Percentiles rank a stretch among this genome's conserved stretches.
Evolutionary conservation across 345 rosid species (phyloP).

Genomic region (Lagerstroemia speciosa): DNA sequence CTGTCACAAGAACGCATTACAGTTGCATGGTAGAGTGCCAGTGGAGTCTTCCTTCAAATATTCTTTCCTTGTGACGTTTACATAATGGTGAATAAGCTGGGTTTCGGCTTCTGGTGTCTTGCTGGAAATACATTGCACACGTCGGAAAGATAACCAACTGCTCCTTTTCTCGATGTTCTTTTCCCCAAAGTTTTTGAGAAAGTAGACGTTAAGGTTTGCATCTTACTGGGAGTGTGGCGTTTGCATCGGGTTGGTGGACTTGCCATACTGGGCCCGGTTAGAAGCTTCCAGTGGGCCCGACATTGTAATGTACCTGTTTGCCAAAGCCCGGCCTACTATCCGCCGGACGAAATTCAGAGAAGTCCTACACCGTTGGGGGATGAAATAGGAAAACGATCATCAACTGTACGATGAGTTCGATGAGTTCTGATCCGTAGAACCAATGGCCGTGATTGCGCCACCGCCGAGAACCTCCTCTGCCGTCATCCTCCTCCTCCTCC

Average conservation of each 20-base stretch:
- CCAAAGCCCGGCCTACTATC: not conserved
- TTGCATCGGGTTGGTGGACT: too few relatives aligned
- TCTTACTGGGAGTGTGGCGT: too few relatives aligned
- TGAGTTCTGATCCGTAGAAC: not conserved
- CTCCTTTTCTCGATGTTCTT: too few relatives aligned
- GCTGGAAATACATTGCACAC: too few relatives aligned
- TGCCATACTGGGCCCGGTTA: too few relatives aligned
- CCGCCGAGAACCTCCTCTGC: constrained; percentile 8
- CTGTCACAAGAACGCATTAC: not conserved
- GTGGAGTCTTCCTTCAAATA: not conserved
- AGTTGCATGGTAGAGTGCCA: not conserved
- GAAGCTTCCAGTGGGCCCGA: too few relatives aligned
- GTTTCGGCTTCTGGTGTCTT: too few relatives aligned
- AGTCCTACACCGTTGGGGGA: not conserved
- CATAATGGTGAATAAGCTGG: too few relatives aligned
- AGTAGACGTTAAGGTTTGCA: too few relatives aligned
- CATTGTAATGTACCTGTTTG: not conserved
- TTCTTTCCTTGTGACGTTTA: too few relatives aligned
- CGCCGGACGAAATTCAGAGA: not conserved
- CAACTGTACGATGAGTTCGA: not conserved
- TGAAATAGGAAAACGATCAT: not conserved
- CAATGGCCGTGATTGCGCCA: constrained; percentile 22
- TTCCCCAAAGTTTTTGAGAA: too few relatives aligned
- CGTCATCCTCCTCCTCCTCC: constrained; percentile 19
- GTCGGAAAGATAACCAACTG: too few relatives aligned